Base-by-base conservation (phyloP, 1,284 basidiomycete species). In the Boletus sp. region DNA sequence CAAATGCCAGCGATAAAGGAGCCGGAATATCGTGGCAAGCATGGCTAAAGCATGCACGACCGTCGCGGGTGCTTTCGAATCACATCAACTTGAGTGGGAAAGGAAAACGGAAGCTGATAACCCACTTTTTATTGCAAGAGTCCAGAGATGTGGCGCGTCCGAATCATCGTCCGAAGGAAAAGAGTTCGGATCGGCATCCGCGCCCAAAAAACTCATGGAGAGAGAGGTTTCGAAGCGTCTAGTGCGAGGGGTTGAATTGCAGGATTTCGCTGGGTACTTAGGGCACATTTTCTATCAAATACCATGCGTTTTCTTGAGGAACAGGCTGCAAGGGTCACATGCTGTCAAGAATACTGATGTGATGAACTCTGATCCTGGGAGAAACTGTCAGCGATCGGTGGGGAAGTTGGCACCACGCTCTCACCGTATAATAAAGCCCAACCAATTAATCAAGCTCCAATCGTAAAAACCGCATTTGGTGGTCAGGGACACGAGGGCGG, bases 1-100 rank as follows among this genome's bases (percentile, higher is more conserved):
- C 19, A 52, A 27, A 29, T 44, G 33, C 37, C 49, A 56, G 32
- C 64, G 64, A 44, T 64, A 54, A 13, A 51, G 19, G 5, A 62
- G 45, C 38, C 61, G 53, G 14, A 59, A 48, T 4, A 36, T 27
- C 10, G 60, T 66, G 12, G 36, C 14, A 8, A 58, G 25, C 20
- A 62, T 59, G 14, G 51, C 57, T 4, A 58, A 8, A 10, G 6
- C 29, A 32, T 62, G 58, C 4, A 34, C 37, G 29, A 51, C 2
- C 13, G 62, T 60, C 14, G 61, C 42, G 16, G 61, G 44, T 16
- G 56, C 59, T 62, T 43, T 26, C 0, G 1, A 33, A 23, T 29
- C 19, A 20, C 7, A 22, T 49, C 19, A 49, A 14, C 23, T 27
- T 7, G 17, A 42, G 41, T 20, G 17, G n/a, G 8, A 20, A 35